phyloP scores from a whole-genome alignment of 208 protist species.

The Naegleria lovaniensis region DNA sequence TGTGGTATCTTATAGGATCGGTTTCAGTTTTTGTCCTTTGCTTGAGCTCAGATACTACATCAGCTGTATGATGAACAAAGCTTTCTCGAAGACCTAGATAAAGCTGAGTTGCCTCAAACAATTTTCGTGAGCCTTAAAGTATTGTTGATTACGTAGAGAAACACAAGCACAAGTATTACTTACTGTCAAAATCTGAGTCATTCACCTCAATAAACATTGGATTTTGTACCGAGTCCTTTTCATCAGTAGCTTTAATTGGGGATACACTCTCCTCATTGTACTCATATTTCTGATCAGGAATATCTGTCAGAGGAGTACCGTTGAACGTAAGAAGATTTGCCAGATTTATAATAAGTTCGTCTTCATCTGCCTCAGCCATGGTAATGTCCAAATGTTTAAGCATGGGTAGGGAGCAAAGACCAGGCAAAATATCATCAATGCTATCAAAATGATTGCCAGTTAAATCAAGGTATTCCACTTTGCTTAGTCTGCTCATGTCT shows the following conservation, averaged over 20 bases:
- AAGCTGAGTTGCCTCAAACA: not conserved
- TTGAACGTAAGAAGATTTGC: constrained; percentile 56
- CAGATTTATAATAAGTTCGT: constrained; percentile 60
- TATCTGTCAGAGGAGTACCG: constrained; percentile 43
- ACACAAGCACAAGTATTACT: not conserved
- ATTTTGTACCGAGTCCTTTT: not conserved
- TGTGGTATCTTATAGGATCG: not conserved
- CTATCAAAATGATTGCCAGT: not conserved
- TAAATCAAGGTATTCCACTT: not conserved
- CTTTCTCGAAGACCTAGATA: not conserved
- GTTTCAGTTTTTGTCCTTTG: not conserved
- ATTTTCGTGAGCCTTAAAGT: not conserved
- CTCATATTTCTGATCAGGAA: not conserved
- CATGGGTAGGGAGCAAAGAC: constrained; percentile 50
- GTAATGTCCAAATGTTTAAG: constrained; percentile 54
- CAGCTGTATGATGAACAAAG: not conserved
- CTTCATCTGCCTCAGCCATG: constrained; percentile 58
- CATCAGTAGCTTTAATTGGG: not conserved
- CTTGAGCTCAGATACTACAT: not conserved
- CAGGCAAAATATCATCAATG: constrained; percentile 22
- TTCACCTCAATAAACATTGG: not conserved
- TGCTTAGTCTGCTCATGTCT: not conserved
- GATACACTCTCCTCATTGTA: not conserved
- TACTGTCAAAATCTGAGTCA: not conserved
- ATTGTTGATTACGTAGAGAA: not conserved